Evolutionary conservation across 345 rosid species (phyloP), one percentile per base, ranked within the genome.

Genomic region (Salix caprea): DNA sequence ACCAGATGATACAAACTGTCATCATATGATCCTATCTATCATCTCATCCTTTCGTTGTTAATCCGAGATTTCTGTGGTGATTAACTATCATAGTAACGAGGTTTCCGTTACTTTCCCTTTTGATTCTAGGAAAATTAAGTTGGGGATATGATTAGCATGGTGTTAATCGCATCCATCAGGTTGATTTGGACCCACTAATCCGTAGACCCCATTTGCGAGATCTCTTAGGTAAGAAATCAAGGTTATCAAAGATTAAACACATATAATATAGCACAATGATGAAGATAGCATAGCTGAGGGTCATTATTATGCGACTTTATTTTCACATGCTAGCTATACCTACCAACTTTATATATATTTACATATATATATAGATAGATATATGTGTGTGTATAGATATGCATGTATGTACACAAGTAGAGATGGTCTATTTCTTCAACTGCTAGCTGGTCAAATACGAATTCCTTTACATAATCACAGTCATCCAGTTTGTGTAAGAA

Each of bases 191-290:
- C 87, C 85, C 86, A 84, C 85, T 19, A 19, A 37, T 74, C 15
- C 80, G 64, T 75, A 77, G 86, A 69, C 62, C 88, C 88, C 69
- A 79, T 60, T 73, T 69, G 64, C 7, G 78, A 84, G 77, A 85
- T 87, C 85, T 84, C 85, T 85, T 84, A 64, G 86, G 90, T 88
- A 75, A 87, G 88, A 83, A 87, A 91, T 88, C 90, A 81, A 81
- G 71, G 82, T 64, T 81, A 81, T 79, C 74, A 74, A 84, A 82
- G 79, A 84, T 84, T 73, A 69, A 79, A 73, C 80, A 80, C 75
- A 76, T 79, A 44, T 76, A 48, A 78, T 50, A 83, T 74, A 36
- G 80, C 37, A 39, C 78, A 80, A 76, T 82, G 87, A 85, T 90
- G 90, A 77, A 67, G 91, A 88, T 83, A 6, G 85, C 88, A 82